Base-by-base conservation (phyloP, 2,329 filamentous ascomycete species). In the Alternaria longipes region DNA sequence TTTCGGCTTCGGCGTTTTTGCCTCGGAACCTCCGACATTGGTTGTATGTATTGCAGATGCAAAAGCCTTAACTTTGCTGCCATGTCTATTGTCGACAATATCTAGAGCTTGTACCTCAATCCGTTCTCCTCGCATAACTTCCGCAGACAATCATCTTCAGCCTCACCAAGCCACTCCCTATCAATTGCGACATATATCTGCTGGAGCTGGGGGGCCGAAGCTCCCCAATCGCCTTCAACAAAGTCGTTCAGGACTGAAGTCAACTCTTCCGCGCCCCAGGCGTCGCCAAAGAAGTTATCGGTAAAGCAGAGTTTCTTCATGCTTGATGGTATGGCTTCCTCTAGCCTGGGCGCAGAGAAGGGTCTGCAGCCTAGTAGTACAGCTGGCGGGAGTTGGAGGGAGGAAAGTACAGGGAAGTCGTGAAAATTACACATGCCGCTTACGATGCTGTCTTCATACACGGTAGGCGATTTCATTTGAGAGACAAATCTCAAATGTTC, bases 271-370 rank as follows among this genome's bases (percentile, higher is more conserved):
- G 32, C 14, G 46, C 20, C 16, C 32, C 46, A 38, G 46, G 22
- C 32, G 20, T n/a, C 4, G 46, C 14, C 14, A 18, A 50, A 8
- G 11, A 6, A 16, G 8, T n/a, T 20, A 8, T 36, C 3, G 1
- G 34, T 36, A n/a, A 50, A 50, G 32, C 30, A 50, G 8, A 50
- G 46, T 30, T 50, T 30, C 30, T 50, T n/a, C 46, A 50, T 2
- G 8, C 46, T 50, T 4, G 20, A 36, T 24, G 46, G 46, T 3
- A 50, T 38, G 8, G n/a, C 8, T 14, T 38, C 8, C 5, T 38
- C 14, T n/a, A 50, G 24, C 20, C 46, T 34, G 14, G 20, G 46
- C 3, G 20, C 20, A 50, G n/a, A 12, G 32, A 24, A 50, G 38
- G 32, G 14, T 20, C n/a, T 34, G n/a, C 8, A 34, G 32, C 32